Conservation (phyloP, 2,329 filamentous ascomycete genomes). For the Monilinia fructigena region DNA sequence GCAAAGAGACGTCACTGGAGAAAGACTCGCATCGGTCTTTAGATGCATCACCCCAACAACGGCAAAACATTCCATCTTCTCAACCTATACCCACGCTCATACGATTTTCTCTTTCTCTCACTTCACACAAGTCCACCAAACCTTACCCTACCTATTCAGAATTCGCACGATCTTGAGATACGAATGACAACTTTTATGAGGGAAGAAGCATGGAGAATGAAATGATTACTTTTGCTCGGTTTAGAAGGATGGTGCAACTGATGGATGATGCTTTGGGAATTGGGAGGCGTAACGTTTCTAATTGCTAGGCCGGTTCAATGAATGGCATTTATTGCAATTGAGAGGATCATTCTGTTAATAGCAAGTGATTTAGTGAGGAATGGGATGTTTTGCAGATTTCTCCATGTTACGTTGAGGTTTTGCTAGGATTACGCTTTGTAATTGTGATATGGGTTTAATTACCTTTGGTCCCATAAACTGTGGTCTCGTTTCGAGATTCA, state of each 20-base stretch:
- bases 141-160: conserved; percentile 18
- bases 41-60: conserved; percentile 55
- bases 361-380: conserved; percentile 22
- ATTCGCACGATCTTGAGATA: conserved; percentile 21
- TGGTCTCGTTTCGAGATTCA: neutral
- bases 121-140: conserved; percentile 24
- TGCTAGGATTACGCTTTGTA: neutral
- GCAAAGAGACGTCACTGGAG: conserved; percentile 99
- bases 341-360: conserved; percentile 22
- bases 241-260: conserved; percentile 20
- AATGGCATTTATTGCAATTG: conserved; percentile 18
- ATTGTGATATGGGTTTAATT: conserved; percentile 4
- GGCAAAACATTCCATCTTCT: conserved; percentile 23
- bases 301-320: conserved; percentile 21
- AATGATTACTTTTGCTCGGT: conserved; percentile 22
- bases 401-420: conserved; percentile 1
- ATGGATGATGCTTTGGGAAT: conserved; percentile 21
- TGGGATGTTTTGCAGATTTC: conserved; percentile 23
- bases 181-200: conserved; percentile 21
- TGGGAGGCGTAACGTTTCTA: conserved; percentile 22
- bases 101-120: conserved; percentile 20
- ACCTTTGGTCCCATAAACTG: neutral
- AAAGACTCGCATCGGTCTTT: conserved; percentile 99
- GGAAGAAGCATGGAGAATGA: conserved; percentile 22
- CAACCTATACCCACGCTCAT: conserved; percentile 18